Base-by-base conservation (phyloP, 352 stramenopile genomes). In the Pythium plurisporium region DNA sequence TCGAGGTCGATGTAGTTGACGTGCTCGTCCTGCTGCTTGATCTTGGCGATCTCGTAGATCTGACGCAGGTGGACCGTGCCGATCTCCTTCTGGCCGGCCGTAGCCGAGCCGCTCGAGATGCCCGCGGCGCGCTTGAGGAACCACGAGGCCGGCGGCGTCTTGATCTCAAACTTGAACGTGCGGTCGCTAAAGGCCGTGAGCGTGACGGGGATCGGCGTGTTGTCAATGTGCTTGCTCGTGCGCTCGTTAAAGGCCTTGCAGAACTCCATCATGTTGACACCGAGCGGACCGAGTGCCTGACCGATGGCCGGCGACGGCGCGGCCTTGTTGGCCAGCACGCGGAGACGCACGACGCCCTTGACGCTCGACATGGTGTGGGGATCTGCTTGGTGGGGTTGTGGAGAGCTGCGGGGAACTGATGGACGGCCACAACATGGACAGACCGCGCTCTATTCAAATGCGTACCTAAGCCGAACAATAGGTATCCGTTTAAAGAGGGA, bases 261-360 rank as follows among this genome's bases (percentile, higher is more conserved):
- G 76, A 99, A 99, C 74, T 99, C 94, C 76, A 98, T 98, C 97
- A 99, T 99, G 82, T 99, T 99, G 37, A 99, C 94, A 61, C 96
- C 97, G 5, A 99, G 79, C 36, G 96, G 97, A 78, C 97, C 96
- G 12, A 99, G 75, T 41, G 87, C 86, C 73, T 96, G 82, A 59
- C 87, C 87, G 69, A 96, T 96, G 42, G 85, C 85, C 6, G 87
- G 85, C 55, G 83, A 94, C 45, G 87, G 87, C 69, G 75, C 87
- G 43, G 87, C 87, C 70, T 95, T 93, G 65, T 84, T 82, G 9
- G 87, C 87, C 38, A 79, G 41, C 55, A 96, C 86, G 58, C 83
- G 83, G n/a, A 96, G 82, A 63, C 87, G 82, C 47, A 94, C 86
- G 22, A 91, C 71, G 29, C 85, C 87, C 53, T 94, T 95, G 31